phyloP scores from a whole-genome alignment of 1,139 yeast genomes.

The Saccharomyces hybrid region DNA sequence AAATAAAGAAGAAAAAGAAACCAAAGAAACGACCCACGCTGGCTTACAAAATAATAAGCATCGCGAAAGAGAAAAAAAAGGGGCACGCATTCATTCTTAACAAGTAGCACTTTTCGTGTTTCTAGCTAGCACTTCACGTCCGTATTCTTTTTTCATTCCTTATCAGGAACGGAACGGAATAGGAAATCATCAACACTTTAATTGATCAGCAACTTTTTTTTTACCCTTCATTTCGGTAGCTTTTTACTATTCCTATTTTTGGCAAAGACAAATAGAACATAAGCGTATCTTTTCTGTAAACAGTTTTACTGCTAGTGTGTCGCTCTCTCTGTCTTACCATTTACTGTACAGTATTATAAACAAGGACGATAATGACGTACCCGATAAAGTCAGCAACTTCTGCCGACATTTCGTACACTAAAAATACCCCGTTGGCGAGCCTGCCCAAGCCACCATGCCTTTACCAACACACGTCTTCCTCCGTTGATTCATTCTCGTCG shows the following conservation, averaged over 20 bases:
- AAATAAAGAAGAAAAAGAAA: background rate
- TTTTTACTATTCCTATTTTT: background rate
- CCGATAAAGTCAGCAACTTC: background rate
- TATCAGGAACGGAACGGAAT: background rate
- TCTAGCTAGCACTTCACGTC: background rate
- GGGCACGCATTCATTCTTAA: background rate
- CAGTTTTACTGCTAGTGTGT: background rate
- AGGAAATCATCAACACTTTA: background rate
- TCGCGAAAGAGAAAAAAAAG: background rate
- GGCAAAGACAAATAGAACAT: background rate
- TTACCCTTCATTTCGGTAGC: background rate
- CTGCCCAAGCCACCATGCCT: background rate
- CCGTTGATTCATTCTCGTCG: slow-evolving; percentile 6
- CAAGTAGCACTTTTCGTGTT: background rate
- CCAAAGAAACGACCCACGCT: background rate
- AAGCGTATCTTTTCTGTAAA: background rate
- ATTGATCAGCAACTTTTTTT: background rate
- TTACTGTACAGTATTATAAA: background rate
- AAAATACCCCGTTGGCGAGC: background rate
- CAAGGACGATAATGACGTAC: background rate
- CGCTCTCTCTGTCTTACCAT: background rate
- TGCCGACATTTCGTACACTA: background rate
- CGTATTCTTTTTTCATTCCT: background rate
- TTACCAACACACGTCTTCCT: background rate
- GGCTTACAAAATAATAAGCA: background rate